A percentile compares a stretch with the other conserved stretches of the same genome.
Conservation (phyloP, 176 grass and related monocot genomes). For the Saccharum officinarum region DNA sequence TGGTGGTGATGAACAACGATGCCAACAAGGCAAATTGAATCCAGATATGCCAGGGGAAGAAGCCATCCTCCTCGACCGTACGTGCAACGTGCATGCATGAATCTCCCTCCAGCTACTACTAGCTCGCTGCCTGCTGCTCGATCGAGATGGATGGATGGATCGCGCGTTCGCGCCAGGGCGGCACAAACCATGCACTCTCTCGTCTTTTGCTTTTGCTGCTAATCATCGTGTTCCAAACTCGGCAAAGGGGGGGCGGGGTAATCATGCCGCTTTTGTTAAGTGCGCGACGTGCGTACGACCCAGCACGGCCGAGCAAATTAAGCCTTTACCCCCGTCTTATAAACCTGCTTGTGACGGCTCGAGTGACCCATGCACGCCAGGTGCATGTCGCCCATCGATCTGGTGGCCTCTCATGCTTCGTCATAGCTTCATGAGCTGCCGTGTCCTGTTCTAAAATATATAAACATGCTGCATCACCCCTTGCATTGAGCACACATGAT, state of each 20-base stretch:
- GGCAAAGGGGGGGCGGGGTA: conserved; percentile 15
- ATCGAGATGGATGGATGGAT: neutral
- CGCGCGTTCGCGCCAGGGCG: neutral
- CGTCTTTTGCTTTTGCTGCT: conserved; percentile 42
- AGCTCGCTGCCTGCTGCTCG: neutral
- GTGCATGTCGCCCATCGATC: neutral
- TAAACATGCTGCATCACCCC: neutral
- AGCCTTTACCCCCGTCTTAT: neutral
- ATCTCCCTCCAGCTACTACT: neutral
- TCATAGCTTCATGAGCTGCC: neutral
- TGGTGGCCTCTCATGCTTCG: neutral
- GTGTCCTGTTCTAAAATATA: neutral
- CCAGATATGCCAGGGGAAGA: no score
- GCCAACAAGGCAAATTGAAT: neutral
- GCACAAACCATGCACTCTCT: conserved; percentile 22
- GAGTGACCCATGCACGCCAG: neutral
- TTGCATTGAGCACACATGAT: neutral
- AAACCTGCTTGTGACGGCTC: neutral
- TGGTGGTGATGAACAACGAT: neutral
- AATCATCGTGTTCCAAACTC: conserved; percentile 45
- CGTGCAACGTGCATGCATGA: no score
- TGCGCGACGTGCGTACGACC: conserved; percentile 39
- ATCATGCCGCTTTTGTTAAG: conserved; percentile 53
- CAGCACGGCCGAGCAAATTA: neutral
- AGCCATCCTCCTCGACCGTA: no score